Percentiles rank a stretch among this genome's conserved stretches.
Evolutionary conservation across 1,139 yeast genomes (phyloP).

Genomic region (Geotrichum candidum): DNA sequence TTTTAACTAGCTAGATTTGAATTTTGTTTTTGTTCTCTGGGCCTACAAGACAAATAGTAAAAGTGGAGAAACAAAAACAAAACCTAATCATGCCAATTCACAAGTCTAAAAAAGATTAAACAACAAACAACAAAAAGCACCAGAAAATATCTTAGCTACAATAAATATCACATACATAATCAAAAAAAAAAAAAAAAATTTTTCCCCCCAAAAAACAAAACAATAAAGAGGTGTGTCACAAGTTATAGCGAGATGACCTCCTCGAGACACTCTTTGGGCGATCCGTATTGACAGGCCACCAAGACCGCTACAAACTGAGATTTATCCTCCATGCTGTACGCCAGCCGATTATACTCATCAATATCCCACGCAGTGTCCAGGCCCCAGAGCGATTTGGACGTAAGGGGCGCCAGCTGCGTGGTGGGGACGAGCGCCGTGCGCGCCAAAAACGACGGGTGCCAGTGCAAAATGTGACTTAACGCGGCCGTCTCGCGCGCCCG

Average conservation of each 20-base stretch:
- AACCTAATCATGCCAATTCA: too few relatives aligned
- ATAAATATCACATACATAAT: background rate
- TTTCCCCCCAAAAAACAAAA: too few relatives aligned
- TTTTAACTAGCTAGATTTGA: too few relatives aligned
- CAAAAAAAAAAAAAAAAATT: background rate
- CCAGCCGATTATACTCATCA: background rate
- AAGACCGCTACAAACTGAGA: background rate
- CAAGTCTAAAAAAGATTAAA: too few relatives aligned
- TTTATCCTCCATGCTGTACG: background rate
- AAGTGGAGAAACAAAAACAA: too few relatives aligned
- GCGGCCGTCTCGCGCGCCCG: constrained; percentile 54
- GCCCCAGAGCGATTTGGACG: background rate
- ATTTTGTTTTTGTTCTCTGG: too few relatives aligned
- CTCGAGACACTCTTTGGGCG: constrained; percentile 2
- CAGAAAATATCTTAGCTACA: too few relatives aligned
- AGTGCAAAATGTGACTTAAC: constrained; percentile 75
- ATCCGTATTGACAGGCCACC: background rate
- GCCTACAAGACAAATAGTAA: too few relatives aligned
- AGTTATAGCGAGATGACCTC: background rate
- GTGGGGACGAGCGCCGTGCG: constrained; percentile 68
- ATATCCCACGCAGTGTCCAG: background rate
- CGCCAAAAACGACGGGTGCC: constrained; percentile 81
- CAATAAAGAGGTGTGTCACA: background rate
- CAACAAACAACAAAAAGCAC: too few relatives aligned
- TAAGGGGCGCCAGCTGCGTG: constrained; percentile 45